A percentile compares a stretch with the other conserved stretches of the same genome.
phyloP scores from a whole-genome alignment of 192 early-diverging fungal species.

The Helicostylum pulchrum region DNA sequence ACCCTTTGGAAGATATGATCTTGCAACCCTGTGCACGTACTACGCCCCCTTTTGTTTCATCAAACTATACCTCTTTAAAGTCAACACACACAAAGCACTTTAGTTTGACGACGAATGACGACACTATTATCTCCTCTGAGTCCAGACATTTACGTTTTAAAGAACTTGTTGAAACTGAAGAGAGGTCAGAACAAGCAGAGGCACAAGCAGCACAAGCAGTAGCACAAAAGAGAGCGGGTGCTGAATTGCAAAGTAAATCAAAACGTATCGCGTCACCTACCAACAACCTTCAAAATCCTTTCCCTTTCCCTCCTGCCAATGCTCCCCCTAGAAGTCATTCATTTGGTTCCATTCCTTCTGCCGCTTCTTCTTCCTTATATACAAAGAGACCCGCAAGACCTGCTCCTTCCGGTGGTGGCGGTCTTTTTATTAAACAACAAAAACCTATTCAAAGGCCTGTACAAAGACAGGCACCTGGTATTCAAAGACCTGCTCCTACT shows the following conservation, averaged over 20 bases:
- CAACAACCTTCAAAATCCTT: not conserved
- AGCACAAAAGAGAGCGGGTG: constrained; percentile 5
- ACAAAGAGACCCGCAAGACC: constrained; percentile 1
- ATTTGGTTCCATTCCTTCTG: not conserved
- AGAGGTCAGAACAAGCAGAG: not conserved
- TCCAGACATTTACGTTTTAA: constrained; percentile 5
- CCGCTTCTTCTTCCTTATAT: not conserved
- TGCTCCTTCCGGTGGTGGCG: not conserved
- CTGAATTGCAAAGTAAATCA: not conserved
- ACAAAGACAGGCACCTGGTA: too few relatives aligned
- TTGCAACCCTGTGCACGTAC: constrained; percentile 4
- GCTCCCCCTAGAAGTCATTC: not conserved
- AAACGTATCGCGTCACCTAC: constrained; percentile 6
- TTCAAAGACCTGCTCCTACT: too few relatives aligned
- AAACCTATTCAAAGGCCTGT: too few relatives aligned
- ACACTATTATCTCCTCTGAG: constrained; percentile 17
- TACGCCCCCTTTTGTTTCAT: not conserved
- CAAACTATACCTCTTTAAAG: not conserved
- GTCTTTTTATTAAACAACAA: constrained; percentile 6
- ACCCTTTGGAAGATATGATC: constrained; percentile 21
- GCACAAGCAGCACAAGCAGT: not conserved
- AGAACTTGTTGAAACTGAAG: constrained; percentile 15
- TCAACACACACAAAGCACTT: constrained; percentile 16
- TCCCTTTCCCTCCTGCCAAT: not conserved
- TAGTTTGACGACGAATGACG: not conserved